phyloP scores from a whole-genome alignment of 73 alveolate species.

The Paramecium tetraurelia region DNA sequence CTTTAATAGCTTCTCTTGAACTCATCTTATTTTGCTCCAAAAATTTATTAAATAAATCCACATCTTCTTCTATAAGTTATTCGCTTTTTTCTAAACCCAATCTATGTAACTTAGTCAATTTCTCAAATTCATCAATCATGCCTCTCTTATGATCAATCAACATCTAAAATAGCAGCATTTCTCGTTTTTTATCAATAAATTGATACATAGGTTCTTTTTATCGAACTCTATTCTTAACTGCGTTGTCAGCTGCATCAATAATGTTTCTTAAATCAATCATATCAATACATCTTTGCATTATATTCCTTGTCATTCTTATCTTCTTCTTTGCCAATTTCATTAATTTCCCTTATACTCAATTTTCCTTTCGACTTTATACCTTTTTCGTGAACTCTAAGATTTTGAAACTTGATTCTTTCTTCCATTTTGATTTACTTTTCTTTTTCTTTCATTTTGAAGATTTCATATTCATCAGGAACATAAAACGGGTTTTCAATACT shows the following conservation, averaged over 20 bases:
- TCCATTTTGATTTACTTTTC: constrained; percentile 38
- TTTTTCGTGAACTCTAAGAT: constrained; percentile 52
- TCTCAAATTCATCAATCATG: constrained; percentile 60
- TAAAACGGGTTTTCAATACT: constrained; percentile 40
- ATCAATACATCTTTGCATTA: constrained; percentile 28
- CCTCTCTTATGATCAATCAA: constrained; percentile 60
- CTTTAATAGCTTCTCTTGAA: constrained; percentile 54
- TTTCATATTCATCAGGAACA: constrained; percentile 66
- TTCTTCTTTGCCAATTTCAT: constrained; percentile 48
- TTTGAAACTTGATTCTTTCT: constrained; percentile 53
- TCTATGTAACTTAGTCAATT: constrained; percentile 53
- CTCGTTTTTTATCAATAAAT: constrained; percentile 61
- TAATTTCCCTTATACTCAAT: constrained; percentile 45
- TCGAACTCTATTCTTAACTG: constrained; percentile 61
- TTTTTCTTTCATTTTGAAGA: constrained; percentile 61
- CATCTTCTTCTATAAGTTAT: constrained; percentile 57
- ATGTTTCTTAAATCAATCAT: constrained; percentile 16
- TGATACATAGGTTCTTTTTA: constrained; percentile 63
- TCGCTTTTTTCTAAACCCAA: constrained; percentile 59
- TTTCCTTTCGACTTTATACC: constrained; percentile 47
- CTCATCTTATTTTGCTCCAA: constrained; percentile 52
- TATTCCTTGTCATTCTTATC: constrained; percentile 44
- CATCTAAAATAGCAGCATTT: constrained; percentile 61
- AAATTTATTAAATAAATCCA: constrained; percentile 54
- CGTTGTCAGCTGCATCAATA: constrained; percentile 62